phyloP scores from a whole-genome alignment of 2,329 filamentous ascomycete genomes.

The Juglanconis juglandina region DNA sequence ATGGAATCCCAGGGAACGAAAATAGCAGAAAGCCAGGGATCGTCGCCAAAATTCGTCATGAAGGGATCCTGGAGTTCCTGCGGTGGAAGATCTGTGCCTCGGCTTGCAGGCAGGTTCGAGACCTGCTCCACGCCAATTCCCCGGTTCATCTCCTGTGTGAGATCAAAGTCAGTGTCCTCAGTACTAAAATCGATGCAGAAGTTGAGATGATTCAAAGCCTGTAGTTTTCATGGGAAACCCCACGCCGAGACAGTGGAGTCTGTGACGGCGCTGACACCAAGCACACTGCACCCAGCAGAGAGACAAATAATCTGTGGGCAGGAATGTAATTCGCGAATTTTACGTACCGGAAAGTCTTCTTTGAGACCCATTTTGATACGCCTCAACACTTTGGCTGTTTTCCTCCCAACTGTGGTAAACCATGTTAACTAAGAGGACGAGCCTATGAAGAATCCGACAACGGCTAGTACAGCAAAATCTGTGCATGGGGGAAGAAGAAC shows the following conservation, averaged over 20 bases:
- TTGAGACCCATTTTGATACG: constrained; percentile 1
- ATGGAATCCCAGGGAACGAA: constrained; percentile 17
- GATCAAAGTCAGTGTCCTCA: background rate
- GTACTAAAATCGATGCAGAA: too few relatives aligned
- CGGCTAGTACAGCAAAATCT: background rate
- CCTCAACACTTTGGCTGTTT: background rate
- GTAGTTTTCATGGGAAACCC: too few relatives aligned
- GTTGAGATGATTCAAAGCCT: too few relatives aligned
- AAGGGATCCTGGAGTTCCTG: constrained; percentile 7
- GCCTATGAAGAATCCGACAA: background rate
- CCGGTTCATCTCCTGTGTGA: background rate
- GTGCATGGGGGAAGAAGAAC: too few relatives aligned
- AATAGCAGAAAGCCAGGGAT: constrained; percentile 18
- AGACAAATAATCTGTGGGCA: too few relatives aligned
- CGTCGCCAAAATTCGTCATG: constrained; percentile 9
- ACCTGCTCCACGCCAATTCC: background rate
- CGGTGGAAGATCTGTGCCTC: constrained; percentile 1
- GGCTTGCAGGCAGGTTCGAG: background rate
- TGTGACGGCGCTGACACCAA: too few relatives aligned
- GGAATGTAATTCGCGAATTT: background rate
- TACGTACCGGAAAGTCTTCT: constrained; percentile 3
- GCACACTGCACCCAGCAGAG: too few relatives aligned
- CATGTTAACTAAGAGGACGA: background rate
- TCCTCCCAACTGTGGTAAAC: background rate
- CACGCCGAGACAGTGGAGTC: too few relatives aligned